These are phyloP conservation scores for Phlebiopsis flavidoalba DNA, from an alignment of 768 basidiomycete genomes.

Conservation along the genomic window DNA sequence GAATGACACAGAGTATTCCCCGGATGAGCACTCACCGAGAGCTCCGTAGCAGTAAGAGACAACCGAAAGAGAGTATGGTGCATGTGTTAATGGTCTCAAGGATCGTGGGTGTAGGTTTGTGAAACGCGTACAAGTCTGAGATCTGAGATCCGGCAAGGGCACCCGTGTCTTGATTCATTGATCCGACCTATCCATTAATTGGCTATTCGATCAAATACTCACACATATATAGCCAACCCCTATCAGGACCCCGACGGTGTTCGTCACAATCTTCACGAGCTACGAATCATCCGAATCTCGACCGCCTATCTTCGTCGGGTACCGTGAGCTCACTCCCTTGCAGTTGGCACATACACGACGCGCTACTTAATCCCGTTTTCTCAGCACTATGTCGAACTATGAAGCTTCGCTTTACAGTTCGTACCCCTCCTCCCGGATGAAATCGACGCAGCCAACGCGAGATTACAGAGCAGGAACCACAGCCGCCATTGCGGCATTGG, in stretches of 20 bases:
- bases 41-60: neutral
- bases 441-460: constrained; percentile 15
- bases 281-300: neutral
- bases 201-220: neutral
- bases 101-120: neutral
- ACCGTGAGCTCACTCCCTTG: neutral
- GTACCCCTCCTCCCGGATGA: constrained; percentile 22
- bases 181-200: neutral
- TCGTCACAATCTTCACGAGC: neutral
- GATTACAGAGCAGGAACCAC: constrained; percentile 33
- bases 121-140: neutral
- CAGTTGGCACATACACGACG: neutral
- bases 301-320: neutral
- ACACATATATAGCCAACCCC: neutral
- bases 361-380: neutral
- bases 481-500: constrained; percentile 34
- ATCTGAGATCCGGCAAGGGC: neutral
- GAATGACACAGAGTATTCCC: too few relatives aligned
- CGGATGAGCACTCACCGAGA: neutral
- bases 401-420: constrained; percentile 13
- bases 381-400: neutral
- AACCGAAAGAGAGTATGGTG: neutral
- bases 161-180: neutral
- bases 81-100: neutral
- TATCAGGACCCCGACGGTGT: neutral